Percentiles rank a stretch among this genome's conserved stretches.
Evolutionary conservation across 2,329 filamentous ascomycete species (phyloP).

Genomic region (Triangularia setosa): DNA sequence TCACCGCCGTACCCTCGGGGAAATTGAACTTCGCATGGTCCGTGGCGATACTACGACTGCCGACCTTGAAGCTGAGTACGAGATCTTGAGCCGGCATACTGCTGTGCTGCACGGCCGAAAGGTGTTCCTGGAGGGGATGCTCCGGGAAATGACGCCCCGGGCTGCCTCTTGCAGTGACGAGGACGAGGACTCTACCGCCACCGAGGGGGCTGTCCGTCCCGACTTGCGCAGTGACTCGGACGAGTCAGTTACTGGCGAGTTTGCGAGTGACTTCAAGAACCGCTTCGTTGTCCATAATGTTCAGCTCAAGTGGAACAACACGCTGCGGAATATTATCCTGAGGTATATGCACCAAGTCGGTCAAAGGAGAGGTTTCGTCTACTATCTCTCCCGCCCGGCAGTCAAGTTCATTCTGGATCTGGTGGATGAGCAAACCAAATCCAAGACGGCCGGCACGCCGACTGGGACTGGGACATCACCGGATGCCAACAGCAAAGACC

Average conservation of each 20-base stretch:
- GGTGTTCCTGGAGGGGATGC: constrained; percentile 55
- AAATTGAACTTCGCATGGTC: constrained; percentile 67
- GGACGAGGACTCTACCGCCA: constrained; percentile 13
- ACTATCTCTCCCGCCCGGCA: constrained; percentile 92
- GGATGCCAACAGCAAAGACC: constrained; percentile 43
- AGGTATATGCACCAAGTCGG: constrained; percentile 97
- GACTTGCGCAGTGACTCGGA: constrained; percentile 59
- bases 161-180: constrained; percentile 30
- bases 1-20: constrained; percentile 68
- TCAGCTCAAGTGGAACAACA: constrained; percentile 98
- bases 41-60: constrained; percentile 47
- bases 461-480: constrained; percentile 31
- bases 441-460: constrained; percentile 43
- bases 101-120: constrained; percentile 55
- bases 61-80: constrained; percentile 54
- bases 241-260: constrained; percentile 69
- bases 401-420: constrained; percentile 98
- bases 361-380: constrained; percentile 91
- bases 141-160: constrained; percentile 45
- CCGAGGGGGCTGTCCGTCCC: constrained; percentile 17
- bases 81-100: constrained; percentile 55
- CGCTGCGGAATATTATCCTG: constrained; percentile 89
- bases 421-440: constrained; percentile 85
- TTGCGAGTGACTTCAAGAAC: constrained; percentile 94
- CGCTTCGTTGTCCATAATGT: constrained; percentile 97